Percentiles rank a stretch among this genome's conserved stretches.
These are phyloP conservation scores for Calonectria fujianensis DNA, from an alignment of 2,329 filamentous ascomycete genomes.

Conservation along the genomic window DNA sequence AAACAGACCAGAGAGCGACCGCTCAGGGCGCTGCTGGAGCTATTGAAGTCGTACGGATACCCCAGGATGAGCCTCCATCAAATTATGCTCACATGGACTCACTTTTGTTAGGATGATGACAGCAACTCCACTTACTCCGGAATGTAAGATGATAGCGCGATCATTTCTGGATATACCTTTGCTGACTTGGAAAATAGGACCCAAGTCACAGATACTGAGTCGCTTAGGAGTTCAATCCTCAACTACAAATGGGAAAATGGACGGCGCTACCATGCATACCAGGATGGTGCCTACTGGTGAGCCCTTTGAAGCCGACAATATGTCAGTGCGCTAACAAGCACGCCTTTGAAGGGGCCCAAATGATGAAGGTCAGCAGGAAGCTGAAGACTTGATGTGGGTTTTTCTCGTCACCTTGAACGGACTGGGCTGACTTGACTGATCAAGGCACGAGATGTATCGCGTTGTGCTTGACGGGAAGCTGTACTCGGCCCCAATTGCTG, in stretches of 20 bases:
- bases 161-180: no score
- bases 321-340: neutral
- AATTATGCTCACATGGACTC: neutral
- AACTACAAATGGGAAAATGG: constrained; percentile 66
- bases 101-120: constrained; percentile 14
- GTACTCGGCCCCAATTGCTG: constrained; percentile 57
- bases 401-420: rapidly evolving
- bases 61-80: no score
- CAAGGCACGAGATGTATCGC: constrained; percentile 54
- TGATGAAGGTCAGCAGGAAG: constrained; percentile 54
- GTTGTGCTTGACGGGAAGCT: constrained; percentile 58
- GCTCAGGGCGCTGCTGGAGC: neutral
- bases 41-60: neutral
- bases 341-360: constrained; percentile 50
- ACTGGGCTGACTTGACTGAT: neutral
- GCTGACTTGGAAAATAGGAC: neutral
- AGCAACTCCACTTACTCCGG: constrained; percentile 11
- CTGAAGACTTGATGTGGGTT: constrained; percentile 54
- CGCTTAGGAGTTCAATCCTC: constrained; percentile 46
- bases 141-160: neutral
- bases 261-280: constrained; percentile 68
- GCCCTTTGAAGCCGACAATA: rapidly evolving
- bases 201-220: constrained; percentile 46
- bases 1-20: neutral
- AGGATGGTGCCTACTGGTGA: constrained; percentile 64